Conservation (phyloP, 768 basidiomycete species). For the Ramaria sp. region DNA sequence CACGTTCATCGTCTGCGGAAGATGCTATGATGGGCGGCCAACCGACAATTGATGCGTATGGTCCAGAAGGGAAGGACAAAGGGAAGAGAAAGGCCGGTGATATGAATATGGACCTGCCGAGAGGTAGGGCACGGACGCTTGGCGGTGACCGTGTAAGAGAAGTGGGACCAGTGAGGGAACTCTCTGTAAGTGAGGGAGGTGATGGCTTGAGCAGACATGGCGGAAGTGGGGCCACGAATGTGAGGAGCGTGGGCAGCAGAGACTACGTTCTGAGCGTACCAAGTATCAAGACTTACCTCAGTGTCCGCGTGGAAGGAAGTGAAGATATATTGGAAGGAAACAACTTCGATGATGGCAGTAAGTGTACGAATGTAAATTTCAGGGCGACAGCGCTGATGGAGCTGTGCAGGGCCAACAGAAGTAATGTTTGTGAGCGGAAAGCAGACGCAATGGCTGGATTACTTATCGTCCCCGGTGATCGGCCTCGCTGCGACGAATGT, state of each 20-base stretch:
- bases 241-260: constrained; percentile 12
- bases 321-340: constrained; percentile 65
- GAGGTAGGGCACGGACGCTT: constrained; percentile 52
- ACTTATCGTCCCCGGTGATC: constrained; percentile 64
- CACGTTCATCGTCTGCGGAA: constrained; percentile 6
- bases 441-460: constrained; percentile 85
- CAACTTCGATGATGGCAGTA: constrained; percentile 62
- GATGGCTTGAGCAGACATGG: constrained; percentile 2
- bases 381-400: not conserved
- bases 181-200: constrained; percentile 20
- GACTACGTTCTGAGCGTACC: constrained; percentile 39
- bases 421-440: constrained; percentile 52
- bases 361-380: constrained; percentile 14
- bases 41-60: constrained; percentile 4
- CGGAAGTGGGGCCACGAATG: constrained; percentile 11
- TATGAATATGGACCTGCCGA: constrained; percentile 43
- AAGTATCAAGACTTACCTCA: constrained; percentile 48
- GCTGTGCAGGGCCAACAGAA: constrained; percentile 45
- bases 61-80: constrained; percentile 3
- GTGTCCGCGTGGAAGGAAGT: constrained; percentile 48
- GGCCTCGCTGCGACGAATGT: constrained; percentile 46
- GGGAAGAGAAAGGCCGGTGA: constrained; percentile 28
- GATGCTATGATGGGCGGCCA: constrained; percentile 13
- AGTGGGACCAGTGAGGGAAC: constrained; percentile 41
- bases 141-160: constrained; percentile 56